These are phyloP conservation scores for Halenospora varia DNA, from an alignment of 495 filamentous ascomycete genomes.

Conservation along the genomic window DNA sequence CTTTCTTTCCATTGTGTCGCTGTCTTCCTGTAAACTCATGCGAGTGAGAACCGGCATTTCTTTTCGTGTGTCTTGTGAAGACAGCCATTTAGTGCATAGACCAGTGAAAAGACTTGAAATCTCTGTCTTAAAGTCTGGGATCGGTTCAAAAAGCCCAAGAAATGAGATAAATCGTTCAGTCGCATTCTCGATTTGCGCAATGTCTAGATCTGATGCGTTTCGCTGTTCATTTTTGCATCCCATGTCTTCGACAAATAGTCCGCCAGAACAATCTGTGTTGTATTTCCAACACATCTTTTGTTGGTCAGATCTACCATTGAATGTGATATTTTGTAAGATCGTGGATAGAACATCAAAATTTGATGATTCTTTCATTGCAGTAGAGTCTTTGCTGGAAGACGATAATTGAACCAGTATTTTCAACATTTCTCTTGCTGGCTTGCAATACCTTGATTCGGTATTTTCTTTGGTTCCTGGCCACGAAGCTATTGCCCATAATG, in stretches of 20 bases:
- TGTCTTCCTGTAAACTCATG: conserved; percentile 27
- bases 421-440: conserved; percentile 37
- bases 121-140: conserved; percentile 45
- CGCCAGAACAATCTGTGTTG: conserved; percentile 2
- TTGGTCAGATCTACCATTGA: conserved; percentile 29
- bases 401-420: conserved; percentile 42
- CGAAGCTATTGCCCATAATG: conserved; percentile 63
- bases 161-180: conserved; percentile 53
- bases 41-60: conserved; percentile 3
- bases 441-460: conserved; percentile 27
- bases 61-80: background rate
- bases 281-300: conserved; percentile 13
- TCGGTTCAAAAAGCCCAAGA: conserved; percentile 45
- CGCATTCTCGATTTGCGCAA: conserved; percentile 40
- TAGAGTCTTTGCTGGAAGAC: conserved; percentile 24
- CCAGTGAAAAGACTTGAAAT: conserved; percentile 61
- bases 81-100: conserved; percentile 60
- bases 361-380: background rate
- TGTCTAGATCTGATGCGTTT: background rate
- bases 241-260: conserved; percentile 17
- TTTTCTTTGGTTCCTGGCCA: conserved; percentile 35
- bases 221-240: background rate
- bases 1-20: conserved; percentile 38
- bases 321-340: conserved; percentile 39
- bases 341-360: conserved; percentile 31